Evolutionary conservation across 148 eudicot genomes (phyloP).

Genomic region (Simmondsia chinensis): DNA sequence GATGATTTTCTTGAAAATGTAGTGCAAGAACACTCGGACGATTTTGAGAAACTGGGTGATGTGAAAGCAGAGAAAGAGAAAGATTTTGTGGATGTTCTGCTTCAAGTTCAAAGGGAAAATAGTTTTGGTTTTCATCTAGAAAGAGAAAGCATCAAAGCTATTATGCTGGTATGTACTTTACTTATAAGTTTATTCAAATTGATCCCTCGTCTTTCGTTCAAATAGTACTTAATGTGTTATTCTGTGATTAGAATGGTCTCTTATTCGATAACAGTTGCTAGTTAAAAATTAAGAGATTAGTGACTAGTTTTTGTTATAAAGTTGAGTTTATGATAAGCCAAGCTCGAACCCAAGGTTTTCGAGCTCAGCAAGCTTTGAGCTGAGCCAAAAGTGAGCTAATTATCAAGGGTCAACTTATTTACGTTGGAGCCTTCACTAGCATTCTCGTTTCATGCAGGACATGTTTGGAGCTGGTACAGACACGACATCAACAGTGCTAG

Average conservation of each 20-base stretch:
- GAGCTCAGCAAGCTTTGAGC: no score
- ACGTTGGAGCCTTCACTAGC: not conserved
- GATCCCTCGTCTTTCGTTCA: not conserved
- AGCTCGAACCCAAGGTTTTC: no score
- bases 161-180: slow-evolving; percentile 24
- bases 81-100: slow-evolving; percentile 37
- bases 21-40: slow-evolving; percentile 17
- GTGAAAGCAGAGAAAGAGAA: slow-evolving; percentile 1
- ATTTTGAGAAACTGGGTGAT: not conserved
- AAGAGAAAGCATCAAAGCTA: slow-evolving; percentile 29
- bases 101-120: slow-evolving; percentile 20
- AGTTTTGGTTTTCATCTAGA: slow-evolving; percentile 12
- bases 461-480: slow-evolving; percentile 38
- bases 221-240: not conserved
- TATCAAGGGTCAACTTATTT: not conserved
- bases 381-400: not conserved
- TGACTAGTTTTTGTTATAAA: no score
- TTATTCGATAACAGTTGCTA: no score
- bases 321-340: no score
- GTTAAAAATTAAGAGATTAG: no score
- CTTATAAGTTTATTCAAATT: not conserved
- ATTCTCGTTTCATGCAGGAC: slow-evolving; percentile 20
- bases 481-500: slow-evolving; percentile 25
- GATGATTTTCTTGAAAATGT: slow-evolving; percentile 31
- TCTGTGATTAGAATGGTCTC: no score